A percentile compares a stretch with the other conserved stretches of the same genome.
Evolutionary conservation across 768 basidiomycete genomes (phyloP).

Genomic region (Tricholoma matsutake): DNA sequence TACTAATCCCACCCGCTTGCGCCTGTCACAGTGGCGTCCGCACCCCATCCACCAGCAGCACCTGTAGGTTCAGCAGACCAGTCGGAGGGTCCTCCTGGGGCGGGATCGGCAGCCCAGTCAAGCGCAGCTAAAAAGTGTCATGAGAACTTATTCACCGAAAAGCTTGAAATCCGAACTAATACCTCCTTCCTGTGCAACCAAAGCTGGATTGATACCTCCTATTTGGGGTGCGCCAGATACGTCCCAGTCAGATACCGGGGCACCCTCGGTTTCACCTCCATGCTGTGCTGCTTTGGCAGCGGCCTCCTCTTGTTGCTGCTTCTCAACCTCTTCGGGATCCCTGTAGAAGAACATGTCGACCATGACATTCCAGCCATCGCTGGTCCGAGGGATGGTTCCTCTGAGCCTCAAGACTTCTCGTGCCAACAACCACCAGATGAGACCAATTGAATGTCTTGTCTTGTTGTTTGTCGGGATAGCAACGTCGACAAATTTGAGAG

Average conservation of each 20-base stretch:
- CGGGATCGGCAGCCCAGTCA: conserved; percentile 79
- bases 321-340: conserved; percentile 98
- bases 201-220: conserved; percentile 74
- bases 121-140: conserved; percentile 50
- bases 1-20: conserved; percentile 39
- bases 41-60: conserved; percentile 43
- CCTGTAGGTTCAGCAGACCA: conserved; percentile 84
- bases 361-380: conserved; percentile 97
- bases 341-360: conserved; percentile 99
- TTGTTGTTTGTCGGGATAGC: conserved; percentile 99
- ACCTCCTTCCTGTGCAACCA: conserved; percentile 60
- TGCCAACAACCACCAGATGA: conserved; percentile 96
- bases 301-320: conserved; percentile 93
- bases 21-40: conserved; percentile 31
- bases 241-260: conserved; percentile 67
- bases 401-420: conserved; percentile 96
- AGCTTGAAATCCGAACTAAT: conserved; percentile 25
- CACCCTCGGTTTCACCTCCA: conserved; percentile 46
- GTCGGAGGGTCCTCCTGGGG: conserved; percentile 54
- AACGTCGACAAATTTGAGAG: conserved; percentile 96
- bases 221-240: conserved; percentile 62
- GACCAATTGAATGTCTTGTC: conserved; percentile 94
- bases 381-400: conserved; percentile 87
- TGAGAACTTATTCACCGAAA: neutral
- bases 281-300: conserved; percentile 75